phyloP scores from a whole-genome alignment of 164 flowering plant species.

The Brasenia schreberi region DNA sequence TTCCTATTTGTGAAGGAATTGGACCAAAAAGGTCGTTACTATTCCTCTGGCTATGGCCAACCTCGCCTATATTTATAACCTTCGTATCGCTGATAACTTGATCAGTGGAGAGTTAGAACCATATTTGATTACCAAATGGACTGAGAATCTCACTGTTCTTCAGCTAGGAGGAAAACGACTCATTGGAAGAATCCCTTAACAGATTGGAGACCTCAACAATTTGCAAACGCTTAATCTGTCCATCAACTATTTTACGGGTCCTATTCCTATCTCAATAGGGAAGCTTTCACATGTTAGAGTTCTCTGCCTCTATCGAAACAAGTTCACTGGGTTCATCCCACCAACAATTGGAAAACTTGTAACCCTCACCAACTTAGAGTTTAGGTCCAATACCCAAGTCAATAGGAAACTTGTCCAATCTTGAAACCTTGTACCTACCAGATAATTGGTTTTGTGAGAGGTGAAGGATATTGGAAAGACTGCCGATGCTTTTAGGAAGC shows the following conservation, averaged over 20 bases:
- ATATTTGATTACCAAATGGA: conserved; percentile 8
- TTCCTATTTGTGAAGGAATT: too few species aligned
- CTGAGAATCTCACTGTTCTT: conserved; percentile 3
- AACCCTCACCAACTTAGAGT: not conserved
- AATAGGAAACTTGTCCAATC: not conserved
- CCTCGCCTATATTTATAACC: conserved; percentile 3
- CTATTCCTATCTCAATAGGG: not conserved
- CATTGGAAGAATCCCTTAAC: conserved; percentile 13
- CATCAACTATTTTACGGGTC: not conserved
- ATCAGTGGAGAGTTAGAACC: conserved; percentile 9
- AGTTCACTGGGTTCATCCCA: not conserved
- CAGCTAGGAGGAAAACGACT: conserved; percentile 6
- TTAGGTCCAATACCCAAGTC: not conserved
- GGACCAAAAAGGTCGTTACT: too few species aligned
- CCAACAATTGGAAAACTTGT: not conserved
- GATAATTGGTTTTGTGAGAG: not conserved
- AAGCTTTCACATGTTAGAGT: not conserved
- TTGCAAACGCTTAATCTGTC: not conserved
- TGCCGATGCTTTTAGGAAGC: conserved; percentile 13
- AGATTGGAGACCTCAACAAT: conserved; percentile 12
- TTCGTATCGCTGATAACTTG: conserved; percentile 11
- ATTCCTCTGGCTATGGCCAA: conserved; percentile 14
- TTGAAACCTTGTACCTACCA: too few species aligned
- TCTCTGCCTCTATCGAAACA: not conserved
- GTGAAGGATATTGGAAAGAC: conserved; percentile 6